These are phyloP conservation scores for Podochytrium sp. DNA, from an alignment of 192 early-diverging fungal species.

Conservation along the genomic window DNA sequence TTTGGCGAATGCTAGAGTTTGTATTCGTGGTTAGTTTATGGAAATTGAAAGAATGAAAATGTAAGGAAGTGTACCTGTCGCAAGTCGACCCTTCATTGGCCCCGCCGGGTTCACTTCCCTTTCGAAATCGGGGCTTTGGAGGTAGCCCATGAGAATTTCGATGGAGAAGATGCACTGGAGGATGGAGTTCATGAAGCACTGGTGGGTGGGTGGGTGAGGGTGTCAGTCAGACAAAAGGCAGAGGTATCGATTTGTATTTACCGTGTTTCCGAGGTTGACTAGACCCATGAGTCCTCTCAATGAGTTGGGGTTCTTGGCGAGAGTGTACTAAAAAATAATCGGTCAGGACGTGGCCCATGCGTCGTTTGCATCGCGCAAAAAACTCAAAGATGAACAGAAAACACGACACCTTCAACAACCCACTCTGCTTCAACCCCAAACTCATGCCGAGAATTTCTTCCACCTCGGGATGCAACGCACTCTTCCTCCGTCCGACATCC, in stretches of 20 bases:
- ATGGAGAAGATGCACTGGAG: constrained; percentile 57
- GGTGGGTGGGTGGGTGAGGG: too few relatives aligned
- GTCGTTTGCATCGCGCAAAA: too few relatives aligned
- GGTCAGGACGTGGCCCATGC: too few relatives aligned
- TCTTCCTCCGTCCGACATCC: too few relatives aligned
- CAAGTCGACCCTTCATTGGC: constrained; percentile 47
- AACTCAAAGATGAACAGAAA: constrained; percentile 8
- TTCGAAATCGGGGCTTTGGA: constrained; percentile 32
- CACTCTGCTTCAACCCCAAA: not conserved
- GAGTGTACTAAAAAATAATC: constrained; percentile 19
- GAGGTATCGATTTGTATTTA: constrained; percentile 19
- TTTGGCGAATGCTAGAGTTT: constrained; percentile 37
- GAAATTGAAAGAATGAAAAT: not conserved
- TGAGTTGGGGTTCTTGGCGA: constrained; percentile 15
- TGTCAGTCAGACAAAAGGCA: not conserved
- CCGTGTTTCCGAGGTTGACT: constrained; percentile 56
- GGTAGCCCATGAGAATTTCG: constrained; percentile 40
- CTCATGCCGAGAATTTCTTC: constrained; percentile 24
- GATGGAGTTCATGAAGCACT: constrained; percentile 65
- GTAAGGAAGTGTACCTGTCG: constrained; percentile 25
- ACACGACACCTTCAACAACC: constrained; percentile 23
- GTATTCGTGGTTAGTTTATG: too few relatives aligned
- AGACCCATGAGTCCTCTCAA: constrained; percentile 45
- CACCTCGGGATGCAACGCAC: constrained; percentile 31
- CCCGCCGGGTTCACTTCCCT: constrained; percentile 38